Percentiles rank a stretch among this genome's conserved stretches.
Evolutionary conservation across 352 stramenopile genomes (phyloP).

Genomic region (Globisporangium barbulae): DNA sequence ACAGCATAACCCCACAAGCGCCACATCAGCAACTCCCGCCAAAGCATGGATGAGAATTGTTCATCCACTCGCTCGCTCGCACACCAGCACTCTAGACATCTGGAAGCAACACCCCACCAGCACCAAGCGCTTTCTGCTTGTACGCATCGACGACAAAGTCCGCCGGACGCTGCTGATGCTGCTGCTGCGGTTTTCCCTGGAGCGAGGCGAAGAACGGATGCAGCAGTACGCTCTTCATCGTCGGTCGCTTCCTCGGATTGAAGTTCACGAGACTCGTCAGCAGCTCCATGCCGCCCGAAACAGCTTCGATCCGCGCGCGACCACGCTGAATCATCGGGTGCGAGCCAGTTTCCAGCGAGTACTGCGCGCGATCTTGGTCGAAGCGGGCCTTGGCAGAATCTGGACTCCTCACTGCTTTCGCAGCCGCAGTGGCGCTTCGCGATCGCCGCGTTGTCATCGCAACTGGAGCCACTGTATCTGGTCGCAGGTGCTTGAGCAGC

Average conservation of each 20-base stretch:
- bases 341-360: constrained; percentile 44
- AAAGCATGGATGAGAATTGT: not conserved
- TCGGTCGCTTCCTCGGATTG: constrained; percentile 54
- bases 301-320: constrained; percentile 39
- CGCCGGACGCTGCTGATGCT: constrained; percentile 12
- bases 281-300: constrained; percentile 44
- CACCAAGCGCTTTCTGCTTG: constrained; percentile 8
- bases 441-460: constrained; percentile 7
- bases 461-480: constrained; percentile 21
- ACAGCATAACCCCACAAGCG: not conserved
- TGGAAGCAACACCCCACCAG: constrained; percentile 18
- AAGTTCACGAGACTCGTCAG: constrained; percentile 60
- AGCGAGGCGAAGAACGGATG: constrained; percentile 56
- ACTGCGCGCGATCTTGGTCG: constrained; percentile 36
- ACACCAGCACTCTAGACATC: constrained; percentile 35
- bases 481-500: constrained; percentile 60
- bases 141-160: constrained; percentile 70
- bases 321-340: constrained; percentile 48
- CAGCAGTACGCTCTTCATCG: constrained; percentile 60
- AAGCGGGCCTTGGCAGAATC: constrained; percentile 33
- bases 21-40: not conserved
- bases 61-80: not conserved
- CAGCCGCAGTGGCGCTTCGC: constrained; percentile 15
- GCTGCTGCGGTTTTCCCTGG: constrained; percentile 13
- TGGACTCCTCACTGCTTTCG: constrained; percentile 9